Evolutionary conservation across 1,284 basidiomycete species (phyloP).

Genomic region (Papiliotrema flavescens): DNA sequence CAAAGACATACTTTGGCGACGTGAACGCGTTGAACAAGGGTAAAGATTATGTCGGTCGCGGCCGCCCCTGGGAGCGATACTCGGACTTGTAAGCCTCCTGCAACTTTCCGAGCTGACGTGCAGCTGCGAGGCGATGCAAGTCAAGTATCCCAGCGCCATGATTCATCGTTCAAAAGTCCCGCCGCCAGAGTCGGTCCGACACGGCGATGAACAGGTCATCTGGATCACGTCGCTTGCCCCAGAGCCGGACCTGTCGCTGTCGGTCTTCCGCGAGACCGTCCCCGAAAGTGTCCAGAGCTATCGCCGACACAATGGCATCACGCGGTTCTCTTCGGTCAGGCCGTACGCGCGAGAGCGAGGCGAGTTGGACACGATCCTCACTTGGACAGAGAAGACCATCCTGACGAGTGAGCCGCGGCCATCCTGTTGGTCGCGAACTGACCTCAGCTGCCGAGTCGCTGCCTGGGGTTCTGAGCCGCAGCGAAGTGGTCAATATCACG

Average conservation of each 20-base stretch:
- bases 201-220: constrained; percentile 77
- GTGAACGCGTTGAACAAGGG: constrained; percentile 39
- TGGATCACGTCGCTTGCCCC: constrained; percentile 83
- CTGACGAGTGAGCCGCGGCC: constrained; percentile 58
- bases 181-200: constrained; percentile 74
- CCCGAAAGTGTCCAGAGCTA: constrained; percentile 75
- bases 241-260: constrained; percentile 72
- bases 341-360: constrained; percentile 65
- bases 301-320: constrained; percentile 61
- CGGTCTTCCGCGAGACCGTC: constrained; percentile 84
- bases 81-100: constrained; percentile 30
- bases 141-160: constrained; percentile 84
- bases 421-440: background rate
- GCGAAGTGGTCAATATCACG: constrained; percentile 75
- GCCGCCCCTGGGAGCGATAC: constrained; percentile 39
- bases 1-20: constrained; percentile 40
- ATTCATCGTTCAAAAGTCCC: constrained; percentile 71
- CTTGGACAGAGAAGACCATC: constrained; percentile 85
- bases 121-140: constrained; percentile 88
- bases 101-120: constrained; percentile 35
- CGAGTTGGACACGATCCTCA: constrained; percentile 52
- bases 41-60: constrained; percentile 46
- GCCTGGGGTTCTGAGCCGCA: constrained; percentile 85
- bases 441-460: constrained; percentile 68
- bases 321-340: constrained; percentile 73